phyloP scores from a whole-genome alignment of 2,329 filamentous ascomycete genomes.

The Phaeophleospora eucalypticola region DNA sequence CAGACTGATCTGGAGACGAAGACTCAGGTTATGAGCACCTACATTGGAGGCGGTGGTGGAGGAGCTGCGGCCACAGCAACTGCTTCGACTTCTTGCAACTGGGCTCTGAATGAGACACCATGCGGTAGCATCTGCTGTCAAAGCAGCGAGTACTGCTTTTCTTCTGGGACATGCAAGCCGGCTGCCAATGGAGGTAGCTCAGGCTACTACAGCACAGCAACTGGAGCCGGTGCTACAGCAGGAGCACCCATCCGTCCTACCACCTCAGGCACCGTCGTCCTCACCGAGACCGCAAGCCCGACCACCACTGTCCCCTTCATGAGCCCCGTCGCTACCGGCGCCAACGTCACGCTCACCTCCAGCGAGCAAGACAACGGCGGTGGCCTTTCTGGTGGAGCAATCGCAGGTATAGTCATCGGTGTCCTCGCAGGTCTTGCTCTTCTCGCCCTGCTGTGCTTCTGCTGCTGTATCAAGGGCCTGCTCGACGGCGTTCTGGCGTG shows the following conservation, averaged over 20 bases:
- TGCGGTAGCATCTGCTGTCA: constrained; percentile 70
- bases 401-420: constrained; percentile 77
- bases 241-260: constrained; percentile 50
- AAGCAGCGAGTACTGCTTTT: constrained; percentile 63
- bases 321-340: constrained; percentile 52
- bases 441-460: constrained; percentile 68
- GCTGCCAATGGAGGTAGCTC: constrained; percentile 47
- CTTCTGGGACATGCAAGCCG: constrained; percentile 54
- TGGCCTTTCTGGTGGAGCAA: constrained; percentile 64
- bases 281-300: constrained; percentile 43
- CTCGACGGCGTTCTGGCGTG: constrained; percentile 55
- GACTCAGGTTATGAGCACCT: constrained; percentile 53
- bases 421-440: constrained; percentile 63
- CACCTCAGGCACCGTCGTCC: constrained; percentile 53
- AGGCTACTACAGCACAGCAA: constrained; percentile 50
- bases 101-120: constrained; percentile 48
- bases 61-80: constrained; percentile 12
- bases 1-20: constrained; percentile 51
- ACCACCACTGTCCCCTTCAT: constrained; percentile 48
- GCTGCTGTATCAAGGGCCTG: constrained; percentile 58
- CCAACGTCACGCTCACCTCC: constrained; percentile 39
- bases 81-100: constrained; percentile 42
- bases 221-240: constrained; percentile 50
- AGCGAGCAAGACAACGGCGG: constrained; percentile 29
- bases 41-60: constrained; percentile 30